Conservation (phyloP, 305 asterid genomes). For the Nicotiana rustica region DNA sequence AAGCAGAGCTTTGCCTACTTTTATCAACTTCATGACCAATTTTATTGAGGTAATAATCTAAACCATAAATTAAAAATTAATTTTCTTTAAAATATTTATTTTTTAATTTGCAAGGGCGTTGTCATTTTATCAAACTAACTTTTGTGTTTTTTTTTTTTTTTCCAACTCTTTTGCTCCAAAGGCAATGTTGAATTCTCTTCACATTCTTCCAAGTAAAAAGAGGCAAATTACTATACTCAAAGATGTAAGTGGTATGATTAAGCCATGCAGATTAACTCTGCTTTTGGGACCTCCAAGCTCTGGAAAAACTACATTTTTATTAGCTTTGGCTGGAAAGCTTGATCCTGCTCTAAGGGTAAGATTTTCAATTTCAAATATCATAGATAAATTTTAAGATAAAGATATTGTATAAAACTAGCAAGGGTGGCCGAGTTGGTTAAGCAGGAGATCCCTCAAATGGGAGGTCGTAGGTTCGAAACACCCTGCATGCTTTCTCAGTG, state of each 20-base stretch:
- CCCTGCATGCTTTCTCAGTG: too few species aligned
- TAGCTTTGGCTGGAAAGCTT: conserved; percentile 35
- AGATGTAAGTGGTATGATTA: conserved; percentile 76
- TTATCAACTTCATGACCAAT: conserved; percentile 30
- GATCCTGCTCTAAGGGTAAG: conserved; percentile 31
- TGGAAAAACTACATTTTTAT: conserved; percentile 33
- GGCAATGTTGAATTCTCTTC: conserved; percentile 26
- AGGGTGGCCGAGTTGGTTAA: too few species aligned
- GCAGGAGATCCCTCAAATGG: too few species aligned
- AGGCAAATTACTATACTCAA: conserved; percentile 63
- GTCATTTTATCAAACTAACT: background rate
- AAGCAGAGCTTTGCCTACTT: conserved; percentile 40
- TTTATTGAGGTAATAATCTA: conserved; percentile 32
- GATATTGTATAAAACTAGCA: too few species aligned
- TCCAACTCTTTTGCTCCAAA: background rate
- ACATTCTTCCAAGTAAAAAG: conserved; percentile 54
- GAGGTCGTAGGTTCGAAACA: too few species aligned
- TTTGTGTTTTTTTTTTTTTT: background rate
- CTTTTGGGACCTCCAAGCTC: conserved; percentile 37
- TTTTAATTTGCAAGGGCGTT: background rate
- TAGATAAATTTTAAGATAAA: background rate
- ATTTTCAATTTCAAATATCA: background rate
- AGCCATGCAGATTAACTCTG: conserved; percentile 42
- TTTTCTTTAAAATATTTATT: background rate
- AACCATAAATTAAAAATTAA: background rate